Conservation (phyloP, 2,329 filamentous ascomycete genomes). For the Mycosphaerella sp. region DNA sequence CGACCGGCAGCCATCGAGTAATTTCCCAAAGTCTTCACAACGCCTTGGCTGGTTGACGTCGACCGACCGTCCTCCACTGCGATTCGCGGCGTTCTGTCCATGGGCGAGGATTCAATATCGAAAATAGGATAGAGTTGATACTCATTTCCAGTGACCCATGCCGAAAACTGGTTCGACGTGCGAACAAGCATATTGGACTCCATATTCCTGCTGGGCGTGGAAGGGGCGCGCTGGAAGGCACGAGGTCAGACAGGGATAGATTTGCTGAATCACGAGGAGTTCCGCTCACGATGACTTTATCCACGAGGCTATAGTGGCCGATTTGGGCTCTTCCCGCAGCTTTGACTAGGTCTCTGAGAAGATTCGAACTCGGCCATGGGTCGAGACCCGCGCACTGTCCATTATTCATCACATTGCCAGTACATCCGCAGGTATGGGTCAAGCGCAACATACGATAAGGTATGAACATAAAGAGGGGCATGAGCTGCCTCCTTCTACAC, state of each 20-base stretch:
- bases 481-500: too few species aligned
- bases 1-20: background rate
- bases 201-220: background rate
- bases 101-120: background rate
- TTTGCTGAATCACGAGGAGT: background rate
- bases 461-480: too few species aligned
- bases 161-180: background rate
- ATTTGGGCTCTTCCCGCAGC: too few species aligned
- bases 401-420: too few species aligned
- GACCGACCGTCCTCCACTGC: background rate
- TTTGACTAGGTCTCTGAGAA: too few species aligned
- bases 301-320: too few species aligned
- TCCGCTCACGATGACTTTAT: too few species aligned
- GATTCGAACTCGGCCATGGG: too few species aligned
- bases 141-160: background rate
- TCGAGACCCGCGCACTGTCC: too few species aligned
- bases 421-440: too few species aligned
- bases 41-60: background rate
- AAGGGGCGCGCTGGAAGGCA: background rate
- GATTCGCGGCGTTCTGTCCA: background rate
- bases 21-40: background rate
- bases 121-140: conserved; percentile 2
- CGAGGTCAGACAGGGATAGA: background rate
- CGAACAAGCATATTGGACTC: background rate
- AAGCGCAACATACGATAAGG: too few species aligned